phyloP scores from a whole-genome alignment of 371 early-diverging fungal genomes.

The Parasitella parasitica region DNA sequence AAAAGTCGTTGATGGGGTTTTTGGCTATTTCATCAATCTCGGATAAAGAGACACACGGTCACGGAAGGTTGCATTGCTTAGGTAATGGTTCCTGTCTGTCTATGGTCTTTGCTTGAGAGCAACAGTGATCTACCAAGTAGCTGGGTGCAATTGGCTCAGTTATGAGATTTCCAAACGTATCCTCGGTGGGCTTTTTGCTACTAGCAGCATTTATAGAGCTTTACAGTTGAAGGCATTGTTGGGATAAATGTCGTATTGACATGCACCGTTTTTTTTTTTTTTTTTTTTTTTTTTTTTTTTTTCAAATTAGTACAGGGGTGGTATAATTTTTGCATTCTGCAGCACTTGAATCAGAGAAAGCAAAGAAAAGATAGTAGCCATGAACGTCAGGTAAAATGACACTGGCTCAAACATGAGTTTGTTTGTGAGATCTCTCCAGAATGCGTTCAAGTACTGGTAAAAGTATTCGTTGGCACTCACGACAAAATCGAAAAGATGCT shows the following conservation, averaged over 20 bases:
- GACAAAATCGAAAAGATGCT: not conserved
- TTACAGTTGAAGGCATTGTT: not conserved
- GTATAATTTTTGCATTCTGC: slow-evolving; percentile 5
- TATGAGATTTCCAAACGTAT: not conserved
- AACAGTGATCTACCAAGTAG: no score
- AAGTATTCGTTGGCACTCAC: not conserved
- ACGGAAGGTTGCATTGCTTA: not conserved
- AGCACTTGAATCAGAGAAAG: not conserved
- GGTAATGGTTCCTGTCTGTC: no score
- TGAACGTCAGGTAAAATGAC: not conserved
- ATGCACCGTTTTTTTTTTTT: not conserved
- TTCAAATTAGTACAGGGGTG: not conserved
- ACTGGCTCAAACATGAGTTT: slow-evolving; percentile 6
- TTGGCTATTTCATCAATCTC: no score
- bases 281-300: not conserved
- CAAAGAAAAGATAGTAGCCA: slow-evolving; percentile 1
- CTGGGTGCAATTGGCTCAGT: not conserved
- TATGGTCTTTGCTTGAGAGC: no score
- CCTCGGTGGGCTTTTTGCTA: no score
- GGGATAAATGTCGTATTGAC: not conserved
- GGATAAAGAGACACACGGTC: not conserved
- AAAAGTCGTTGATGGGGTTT: not conserved
- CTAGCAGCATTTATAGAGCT: no score
- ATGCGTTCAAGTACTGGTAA: slow-evolving; percentile 1
- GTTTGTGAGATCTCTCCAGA: not conserved